Evolutionary conservation across 306 rosid species (phyloP).

Genomic region (Castanea sativa): DNA sequence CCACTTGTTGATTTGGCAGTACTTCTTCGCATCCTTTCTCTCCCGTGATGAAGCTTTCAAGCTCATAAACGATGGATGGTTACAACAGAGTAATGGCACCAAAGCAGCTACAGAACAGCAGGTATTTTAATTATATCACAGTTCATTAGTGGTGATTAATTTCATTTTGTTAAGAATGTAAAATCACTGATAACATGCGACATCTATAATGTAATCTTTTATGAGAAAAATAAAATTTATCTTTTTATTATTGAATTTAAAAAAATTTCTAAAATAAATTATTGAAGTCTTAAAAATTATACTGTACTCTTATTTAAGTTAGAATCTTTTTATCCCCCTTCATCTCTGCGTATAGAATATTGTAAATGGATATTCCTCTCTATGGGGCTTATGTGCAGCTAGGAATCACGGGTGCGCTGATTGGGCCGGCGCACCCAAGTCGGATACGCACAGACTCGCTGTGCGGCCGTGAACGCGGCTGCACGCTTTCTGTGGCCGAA

Average conservation of each 20-base stretch:
- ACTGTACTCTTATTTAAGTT: background rate
- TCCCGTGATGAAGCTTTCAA: conserved; percentile 95
- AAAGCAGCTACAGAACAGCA: conserved; percentile 47
- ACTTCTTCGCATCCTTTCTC: conserved; percentile 87
- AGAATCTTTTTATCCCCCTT: background rate
- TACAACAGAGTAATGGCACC: conserved; percentile 41
- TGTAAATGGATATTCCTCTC: background rate
- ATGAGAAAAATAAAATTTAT: background rate
- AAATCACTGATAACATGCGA: background rate
- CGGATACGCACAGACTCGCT: too few relatives aligned
- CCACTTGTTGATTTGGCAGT: conserved; percentile 49
- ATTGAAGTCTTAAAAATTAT: background rate
- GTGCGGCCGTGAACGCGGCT: too few relatives aligned
- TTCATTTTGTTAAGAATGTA: conserved; percentile 9
- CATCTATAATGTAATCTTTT: background rate
- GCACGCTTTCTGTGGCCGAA: too few relatives aligned
- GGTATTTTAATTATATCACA: conserved; percentile 35
- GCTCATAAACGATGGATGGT: conserved; percentile 83
- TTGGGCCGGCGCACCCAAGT: too few relatives aligned
- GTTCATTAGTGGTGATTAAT: conserved; percentile 8
- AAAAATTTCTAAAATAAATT: background rate
- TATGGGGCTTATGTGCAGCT: background rate
- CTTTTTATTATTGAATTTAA: background rate
- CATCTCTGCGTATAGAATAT: background rate
- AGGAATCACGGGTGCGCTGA: too few relatives aligned